Conservation (phyloP, 371 early-diverging fungal species). For the Zopfochytrium polystomum region DNA sequence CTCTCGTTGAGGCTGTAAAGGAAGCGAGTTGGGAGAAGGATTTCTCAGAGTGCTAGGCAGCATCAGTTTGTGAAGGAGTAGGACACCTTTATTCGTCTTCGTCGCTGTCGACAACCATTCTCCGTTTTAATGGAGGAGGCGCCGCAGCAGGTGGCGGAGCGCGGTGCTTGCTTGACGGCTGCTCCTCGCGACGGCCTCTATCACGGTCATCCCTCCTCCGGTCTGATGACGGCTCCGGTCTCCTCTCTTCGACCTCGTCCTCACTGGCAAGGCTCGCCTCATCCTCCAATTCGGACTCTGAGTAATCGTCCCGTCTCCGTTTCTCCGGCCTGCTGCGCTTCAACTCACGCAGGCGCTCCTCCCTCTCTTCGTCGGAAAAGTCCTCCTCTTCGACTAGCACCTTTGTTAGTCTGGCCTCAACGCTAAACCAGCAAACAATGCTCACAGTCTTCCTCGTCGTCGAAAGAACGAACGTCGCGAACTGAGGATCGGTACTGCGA, state of each 20-base stretch:
- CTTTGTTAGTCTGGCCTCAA: background rate
- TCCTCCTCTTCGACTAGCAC: background rate
- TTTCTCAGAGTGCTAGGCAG: no score
- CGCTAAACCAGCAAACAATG: background rate
- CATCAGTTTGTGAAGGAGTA: no score
- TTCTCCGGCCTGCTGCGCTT: background rate
- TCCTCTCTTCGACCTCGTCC: background rate
- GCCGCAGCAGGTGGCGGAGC: background rate
- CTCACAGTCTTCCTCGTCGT: conserved; percentile 1
- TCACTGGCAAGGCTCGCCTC: background rate
- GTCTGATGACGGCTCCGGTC: background rate
- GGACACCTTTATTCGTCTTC: background rate
- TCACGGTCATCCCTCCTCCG: background rate
- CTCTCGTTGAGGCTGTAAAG: no score
- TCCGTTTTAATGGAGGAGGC: background rate
- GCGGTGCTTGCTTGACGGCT: background rate
- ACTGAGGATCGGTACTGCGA: background rate
- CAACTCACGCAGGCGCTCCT: background rate
- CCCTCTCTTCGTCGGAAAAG: background rate
- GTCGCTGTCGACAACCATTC: conserved; percentile 2
- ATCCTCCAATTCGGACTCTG: no score
- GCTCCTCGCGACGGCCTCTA: background rate
- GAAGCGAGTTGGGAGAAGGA: no score
- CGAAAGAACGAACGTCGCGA: background rate
- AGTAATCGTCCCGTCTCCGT: background rate